Evolutionary conservation across 2,329 filamentous ascomycete genomes (phyloP), one percentile per base, ranked within the genome.

Genomic region (Microcyclospora pomicola): DNA sequence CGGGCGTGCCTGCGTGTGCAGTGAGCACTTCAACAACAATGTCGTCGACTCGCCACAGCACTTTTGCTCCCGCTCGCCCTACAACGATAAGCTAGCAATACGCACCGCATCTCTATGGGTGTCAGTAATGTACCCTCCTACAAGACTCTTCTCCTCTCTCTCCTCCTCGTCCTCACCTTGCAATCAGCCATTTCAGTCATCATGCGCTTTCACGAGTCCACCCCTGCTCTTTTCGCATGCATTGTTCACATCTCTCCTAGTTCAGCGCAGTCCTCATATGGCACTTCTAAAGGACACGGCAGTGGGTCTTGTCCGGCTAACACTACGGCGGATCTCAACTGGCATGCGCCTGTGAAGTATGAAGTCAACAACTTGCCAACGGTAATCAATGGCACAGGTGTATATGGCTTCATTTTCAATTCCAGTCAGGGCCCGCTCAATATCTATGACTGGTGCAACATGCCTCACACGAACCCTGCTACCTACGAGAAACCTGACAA

Each of bases 371-470:
- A 78, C 49, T 61, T 86, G 3, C 61, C 62, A 1, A 56, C 62
- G 5, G 76, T 72, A 0, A 54, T 85, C 35, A 65, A 69, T 40
- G 67, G 69, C 6, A 62, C 67, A 2, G 82, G 80, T 1, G 69
- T 77, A 0, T 78, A 84, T 55, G 82, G 80, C 2, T 87, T 85
- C 54, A 68, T 82, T 13, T 91, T 78, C 61, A 76, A 84, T 51
- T 69, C 71, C 27, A 80, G 0, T 61, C 67, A 38, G 52, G 54
- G 6, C 53, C 64, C 29, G 79, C 82, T 58, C 73, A 75, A 52
- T 30, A 68, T 63, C 1, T 87, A 87, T 59, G 85, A 88, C 57
- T 88, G 69, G 68, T 91, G 83, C 60, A 87, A 91, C 53, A 91
- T 91, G 82, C 83, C 84, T 1, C 84, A 88, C 60, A 79, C 82